Evolutionary conservation across 306 rosid genomes (phyloP).

Genomic region (Cicer cuneatum): DNA sequence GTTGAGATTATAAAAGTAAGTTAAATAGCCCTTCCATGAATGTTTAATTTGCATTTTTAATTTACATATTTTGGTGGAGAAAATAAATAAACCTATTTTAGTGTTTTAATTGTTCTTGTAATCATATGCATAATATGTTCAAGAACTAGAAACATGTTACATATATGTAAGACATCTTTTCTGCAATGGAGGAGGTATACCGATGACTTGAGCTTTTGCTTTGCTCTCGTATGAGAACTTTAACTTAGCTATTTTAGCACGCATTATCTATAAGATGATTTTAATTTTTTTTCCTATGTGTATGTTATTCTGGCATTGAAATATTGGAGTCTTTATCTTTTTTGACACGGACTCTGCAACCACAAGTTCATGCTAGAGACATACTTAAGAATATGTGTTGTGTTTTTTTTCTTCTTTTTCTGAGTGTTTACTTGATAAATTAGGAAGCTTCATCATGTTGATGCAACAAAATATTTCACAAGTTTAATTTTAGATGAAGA

Average conservation of each 20-base stretch:
- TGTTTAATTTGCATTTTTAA: background rate
- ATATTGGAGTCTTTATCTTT: background rate
- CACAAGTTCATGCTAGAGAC: background rate
- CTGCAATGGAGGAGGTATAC: background rate
- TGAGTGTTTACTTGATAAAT: background rate
- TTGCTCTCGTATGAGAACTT: constrained; percentile 11
- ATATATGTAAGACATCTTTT: background rate
- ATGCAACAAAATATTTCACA: background rate
- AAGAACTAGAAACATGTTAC: background rate
- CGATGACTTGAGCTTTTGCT: constrained; percentile 5
- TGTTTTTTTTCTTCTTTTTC: background rate
- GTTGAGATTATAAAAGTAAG: constrained; percentile 57
- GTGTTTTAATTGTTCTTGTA: constrained; percentile 5
- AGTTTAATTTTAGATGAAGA: background rate
- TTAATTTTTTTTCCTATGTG: background rate
- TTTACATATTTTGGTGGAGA: constrained; percentile 6
- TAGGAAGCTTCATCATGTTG: constrained; percentile 19
- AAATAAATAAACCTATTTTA: background rate
- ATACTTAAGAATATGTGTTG: background rate
- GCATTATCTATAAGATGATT: background rate
- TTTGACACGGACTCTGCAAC: background rate
- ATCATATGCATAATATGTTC: constrained; percentile 7
- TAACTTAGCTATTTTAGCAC: constrained; percentile 3
- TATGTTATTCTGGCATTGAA: constrained; percentile 11
- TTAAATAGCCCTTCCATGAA: constrained; percentile 10